Base-by-base conservation (phyloP, 768 basidiomycete species). In the Mycena sanguinolenta region DNA sequence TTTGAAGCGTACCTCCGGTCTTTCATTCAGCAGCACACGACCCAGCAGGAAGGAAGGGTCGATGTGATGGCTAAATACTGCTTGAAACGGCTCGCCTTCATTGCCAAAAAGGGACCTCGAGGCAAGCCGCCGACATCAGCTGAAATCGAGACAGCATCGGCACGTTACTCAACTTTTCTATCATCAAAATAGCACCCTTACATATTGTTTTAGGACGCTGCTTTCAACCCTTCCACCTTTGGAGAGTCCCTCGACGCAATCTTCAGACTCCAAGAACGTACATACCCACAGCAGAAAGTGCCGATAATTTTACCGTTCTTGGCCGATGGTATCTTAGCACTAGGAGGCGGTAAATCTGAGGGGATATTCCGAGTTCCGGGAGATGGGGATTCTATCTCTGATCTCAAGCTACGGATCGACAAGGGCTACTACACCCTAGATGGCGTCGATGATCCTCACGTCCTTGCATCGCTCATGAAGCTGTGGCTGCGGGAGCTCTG, bases 261-360 rank as follows among this genome's bases (percentile, higher is more conserved):
- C 69, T 91, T 94, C 81, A 86, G 92, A 53, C 83, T 96, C 13
- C 96, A 98, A 81, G 91, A 92, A 76, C 89, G 94, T 49, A 95
- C 92, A 59, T 97, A 97, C 75, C 94, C 95, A 2, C 84, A 89
- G 63, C 90, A 93, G 74, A 92, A 91, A 79, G 91, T 97, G 16
- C 96, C 96, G 21, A 95, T 96, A 79, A 94, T 98, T 75, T 89
- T 98, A 9, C 95, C 96, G 17, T 98, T 97, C 86, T 91, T 98
- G 30, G 91, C 94, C 3, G 93, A 97, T 74, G 95, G 95, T 1
- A 96, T 98, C 73, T 88, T 98, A 53, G 93, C 95, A 2, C 84
- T 96, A 14, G 95, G 95, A 0, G 97, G 96, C 5, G 88, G 90
- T 53, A 91, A 91, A 77, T 82, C 91, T 34, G 96, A 97, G 77